These are phyloP conservation scores for Castanopsis chinensis DNA, from an alignment of 306 rosid genomes.

Conservation along the genomic window DNA sequence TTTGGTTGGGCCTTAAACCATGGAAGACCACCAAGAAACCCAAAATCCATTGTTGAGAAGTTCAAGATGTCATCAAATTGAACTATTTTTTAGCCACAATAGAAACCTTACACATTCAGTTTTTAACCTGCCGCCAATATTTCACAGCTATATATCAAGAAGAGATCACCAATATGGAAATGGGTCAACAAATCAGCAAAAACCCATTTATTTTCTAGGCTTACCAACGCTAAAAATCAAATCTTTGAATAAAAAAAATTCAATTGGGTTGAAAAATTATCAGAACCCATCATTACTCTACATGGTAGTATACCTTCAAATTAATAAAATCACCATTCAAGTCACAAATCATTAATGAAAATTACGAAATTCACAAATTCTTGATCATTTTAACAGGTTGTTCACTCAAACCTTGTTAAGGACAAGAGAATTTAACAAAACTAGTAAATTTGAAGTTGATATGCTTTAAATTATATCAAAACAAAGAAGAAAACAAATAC, in stretches of 20 bases:
- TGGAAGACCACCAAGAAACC: conserved; percentile 44
- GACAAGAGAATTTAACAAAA: background rate
- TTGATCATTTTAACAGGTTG: background rate
- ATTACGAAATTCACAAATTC: background rate
- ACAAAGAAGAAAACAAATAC: background rate
- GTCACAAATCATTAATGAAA: background rate
- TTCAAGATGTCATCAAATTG: conserved; percentile 10
- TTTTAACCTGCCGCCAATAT: conserved; percentile 21
- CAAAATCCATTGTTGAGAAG: conserved; percentile 43
- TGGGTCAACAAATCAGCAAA: background rate
- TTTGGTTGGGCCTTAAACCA: conserved; percentile 47
- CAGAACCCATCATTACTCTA: background rate
- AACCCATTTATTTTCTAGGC: background rate
- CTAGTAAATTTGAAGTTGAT: background rate
- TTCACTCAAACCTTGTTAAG: background rate
- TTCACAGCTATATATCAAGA: conserved; percentile 3
- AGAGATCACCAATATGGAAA: background rate
- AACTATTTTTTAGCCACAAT: conserved; percentile 20
- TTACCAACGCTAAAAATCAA: too few relatives aligned
- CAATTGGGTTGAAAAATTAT: background rate
- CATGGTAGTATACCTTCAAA: background rate
- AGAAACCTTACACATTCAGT: conserved; percentile 7
- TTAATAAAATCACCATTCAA: background rate
- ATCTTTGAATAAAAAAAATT: background rate
- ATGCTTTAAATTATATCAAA: background rate